These are phyloP conservation scores for Linum lewisii DNA, from an alignment of 345 rosid species.

Conservation along the genomic window DNA sequence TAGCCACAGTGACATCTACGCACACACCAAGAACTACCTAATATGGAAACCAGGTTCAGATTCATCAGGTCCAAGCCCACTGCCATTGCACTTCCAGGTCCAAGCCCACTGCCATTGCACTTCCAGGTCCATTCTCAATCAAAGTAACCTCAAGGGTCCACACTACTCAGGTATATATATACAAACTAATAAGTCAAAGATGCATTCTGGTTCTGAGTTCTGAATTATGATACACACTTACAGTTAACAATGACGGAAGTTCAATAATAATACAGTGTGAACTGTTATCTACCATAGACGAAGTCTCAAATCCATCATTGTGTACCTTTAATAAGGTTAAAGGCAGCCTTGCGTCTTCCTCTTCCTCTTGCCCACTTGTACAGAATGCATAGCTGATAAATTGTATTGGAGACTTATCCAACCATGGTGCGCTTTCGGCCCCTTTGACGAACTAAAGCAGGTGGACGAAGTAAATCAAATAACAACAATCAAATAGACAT, in stretches of 20 bases:
- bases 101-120: too few relatives aligned
- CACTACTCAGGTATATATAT: too few relatives aligned
- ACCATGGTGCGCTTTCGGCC: slow-evolving; percentile 95
- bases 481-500: slow-evolving; percentile 13
- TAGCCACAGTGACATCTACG: too few relatives aligned
- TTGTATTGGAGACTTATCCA: slow-evolving; percentile 34
- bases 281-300: not conserved
- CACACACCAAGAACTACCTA: too few relatives aligned
- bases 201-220: not conserved
- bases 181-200: too few relatives aligned
- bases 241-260: not conserved
- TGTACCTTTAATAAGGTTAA: not conserved
- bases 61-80: too few relatives aligned
- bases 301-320: not conserved
- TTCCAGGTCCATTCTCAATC: too few relatives aligned
- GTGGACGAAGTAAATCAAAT: slow-evolving; percentile 1
- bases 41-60: too few relatives aligned
- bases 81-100: too few relatives aligned
- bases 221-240: not conserved
- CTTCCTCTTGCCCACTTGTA: not conserved
- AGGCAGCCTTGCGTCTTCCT: not conserved
- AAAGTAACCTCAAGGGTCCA: too few relatives aligned
- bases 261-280: not conserved
- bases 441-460: slow-evolving; percentile 64
- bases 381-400: not conserved